phyloP scores from a whole-genome alignment of 305 asterid species.

The Fraxinus albicans region DNA sequence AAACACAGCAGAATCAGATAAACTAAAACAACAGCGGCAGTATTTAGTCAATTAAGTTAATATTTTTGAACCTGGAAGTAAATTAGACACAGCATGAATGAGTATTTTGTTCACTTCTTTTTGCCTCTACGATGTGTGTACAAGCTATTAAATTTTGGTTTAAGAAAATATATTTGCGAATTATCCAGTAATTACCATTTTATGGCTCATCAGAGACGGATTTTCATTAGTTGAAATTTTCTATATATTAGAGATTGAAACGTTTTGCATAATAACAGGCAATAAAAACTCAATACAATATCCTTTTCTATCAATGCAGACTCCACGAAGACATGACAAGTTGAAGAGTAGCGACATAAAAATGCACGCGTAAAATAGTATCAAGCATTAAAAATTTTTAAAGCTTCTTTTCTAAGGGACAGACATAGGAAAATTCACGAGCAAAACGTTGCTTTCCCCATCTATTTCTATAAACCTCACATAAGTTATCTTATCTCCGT shows the following conservation, averaged over 20 bases:
- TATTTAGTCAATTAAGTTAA: neutral
- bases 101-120: neutral
- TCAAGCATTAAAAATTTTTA: neutral
- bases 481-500: neutral
- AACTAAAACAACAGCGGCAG: neutral
- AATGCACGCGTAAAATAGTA: neutral
- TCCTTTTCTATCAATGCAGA: neutral
- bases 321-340: neutral
- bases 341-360: neutral
- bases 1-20: neutral
- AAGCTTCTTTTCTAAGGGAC: neutral
- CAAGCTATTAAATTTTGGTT: neutral
- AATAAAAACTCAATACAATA: neutral
- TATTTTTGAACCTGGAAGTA: neutral
- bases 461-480: conserved; percentile 2
- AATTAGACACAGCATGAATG: neutral
- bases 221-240: neutral
- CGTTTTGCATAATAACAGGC: neutral
- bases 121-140: neutral
- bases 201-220: neutral
- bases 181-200: neutral
- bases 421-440: neutral
- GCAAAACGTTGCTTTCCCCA: neutral
- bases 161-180: neutral
- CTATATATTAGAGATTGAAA: neutral